Evolutionary conservation across 2,329 filamentous ascomycete species (phyloP), one percentile per base, ranked within the genome.

Genomic region (Colletotrichum sp.): DNA sequence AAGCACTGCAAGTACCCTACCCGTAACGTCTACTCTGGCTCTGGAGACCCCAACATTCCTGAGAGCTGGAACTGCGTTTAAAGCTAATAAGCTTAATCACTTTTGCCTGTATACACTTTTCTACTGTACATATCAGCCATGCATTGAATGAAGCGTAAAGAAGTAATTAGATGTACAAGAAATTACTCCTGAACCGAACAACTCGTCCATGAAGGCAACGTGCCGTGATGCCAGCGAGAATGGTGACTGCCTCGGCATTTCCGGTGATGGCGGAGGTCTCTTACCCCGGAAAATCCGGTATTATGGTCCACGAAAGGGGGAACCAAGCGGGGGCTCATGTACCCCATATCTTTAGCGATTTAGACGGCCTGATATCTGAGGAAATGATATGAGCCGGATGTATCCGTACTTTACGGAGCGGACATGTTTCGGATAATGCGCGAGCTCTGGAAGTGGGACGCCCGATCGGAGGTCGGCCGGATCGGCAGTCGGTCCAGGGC

Each of bases 1-100:
- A 79, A 79, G 32, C 84, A 85, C 74, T 85, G 83, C 78, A 80
- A 79, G 69, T 84, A 82, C 58, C 83, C 83, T 4, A 75, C 79
- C 9, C 79, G 82, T 21, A 85, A 83, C 66, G 79, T 79, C 3
- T 84, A 83, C 74, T 63, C 78, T 12, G 66, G 79, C 1, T 67
- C 59, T 1, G 77, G 77, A 14, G 65, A 78, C 36, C 58, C 77
- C 16, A 74, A 75, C 26, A 55, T 63, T 7, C 58, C 67, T n/a
- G 74, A 77, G 9, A 78, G 77, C 72, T 79, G 78, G 78, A 68
- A 26, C 7, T 76, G 75, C 34, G 72, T 76, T 10, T 73, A 70
- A 62, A 63, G 43, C 43, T 52, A 8, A 8, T 56, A 32, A 38
- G 21, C 36, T 63, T 26, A 32, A n/a, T 12, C 3, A 30, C 55